Evolutionary conservation across 768 basidiomycete genomes (phyloP).

Genomic region (Macrolepiota fuliginosa): DNA sequence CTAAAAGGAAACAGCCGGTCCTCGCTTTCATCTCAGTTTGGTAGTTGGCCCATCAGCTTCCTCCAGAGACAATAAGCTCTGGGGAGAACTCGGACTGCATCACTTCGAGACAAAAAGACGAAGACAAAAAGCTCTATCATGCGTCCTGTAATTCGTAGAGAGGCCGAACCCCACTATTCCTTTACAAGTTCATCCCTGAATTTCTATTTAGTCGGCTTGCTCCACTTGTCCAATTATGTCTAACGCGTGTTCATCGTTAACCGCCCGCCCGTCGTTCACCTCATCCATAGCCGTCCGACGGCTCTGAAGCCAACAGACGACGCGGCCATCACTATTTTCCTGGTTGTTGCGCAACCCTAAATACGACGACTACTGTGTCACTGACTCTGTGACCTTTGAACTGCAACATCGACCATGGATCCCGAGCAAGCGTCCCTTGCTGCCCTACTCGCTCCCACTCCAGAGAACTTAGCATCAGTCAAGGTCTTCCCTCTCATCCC

Average conservation of each 20-base stretch:
- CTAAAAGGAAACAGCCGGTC: conserved; percentile 19
- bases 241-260: too few relatives aligned
- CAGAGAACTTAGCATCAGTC: conserved; percentile 56
- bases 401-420: conserved; percentile 30
- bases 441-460: conserved; percentile 49
- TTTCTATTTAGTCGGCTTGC: background rate
- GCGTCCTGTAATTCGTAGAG: background rate
- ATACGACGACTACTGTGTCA: too few relatives aligned
- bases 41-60: conserved; percentile 15
- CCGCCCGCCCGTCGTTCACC: background rate
- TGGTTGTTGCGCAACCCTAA: too few relatives aligned
- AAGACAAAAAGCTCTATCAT: conserved; percentile 11
- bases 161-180: conserved; percentile 3
- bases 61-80: conserved; percentile 18
- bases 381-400: background rate
- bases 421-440: conserved; percentile 33
- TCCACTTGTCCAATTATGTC: background rate
- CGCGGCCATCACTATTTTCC: background rate
- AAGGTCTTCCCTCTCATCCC: conserved; percentile 83
- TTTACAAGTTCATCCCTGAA: background rate
- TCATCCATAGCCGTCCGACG: background rate
- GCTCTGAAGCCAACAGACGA: too few relatives aligned
- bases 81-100: background rate
- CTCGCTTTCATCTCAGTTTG: conserved; percentile 23
- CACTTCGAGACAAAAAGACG: conserved; percentile 19